A percentile compares a stretch with the other conserved stretches of the same genome.
Evolutionary conservation across 106 monocot species (phyloP).

Genomic region (Acorus gramineus): DNA sequence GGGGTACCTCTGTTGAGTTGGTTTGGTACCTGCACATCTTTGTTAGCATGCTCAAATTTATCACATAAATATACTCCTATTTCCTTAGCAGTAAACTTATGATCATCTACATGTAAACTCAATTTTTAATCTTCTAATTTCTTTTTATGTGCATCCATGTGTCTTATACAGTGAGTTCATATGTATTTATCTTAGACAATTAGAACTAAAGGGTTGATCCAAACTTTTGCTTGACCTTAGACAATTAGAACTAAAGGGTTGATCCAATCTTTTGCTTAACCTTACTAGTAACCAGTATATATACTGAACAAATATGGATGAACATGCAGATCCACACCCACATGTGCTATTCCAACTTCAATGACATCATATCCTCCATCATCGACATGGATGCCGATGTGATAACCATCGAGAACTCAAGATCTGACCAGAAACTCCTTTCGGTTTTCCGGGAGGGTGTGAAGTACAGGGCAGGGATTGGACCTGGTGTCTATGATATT

Average conservation of each 20-base stretch:
- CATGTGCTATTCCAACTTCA: conserved; percentile 89
- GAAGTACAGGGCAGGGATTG: conserved; percentile 44
- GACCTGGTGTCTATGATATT: conserved; percentile 57
- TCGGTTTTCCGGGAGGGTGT: conserved; percentile 59
- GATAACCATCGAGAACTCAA: conserved; percentile 80
- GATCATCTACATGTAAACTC: too few relatives aligned
- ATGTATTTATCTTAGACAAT: too few relatives aligned
- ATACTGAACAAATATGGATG: too few relatives aligned
- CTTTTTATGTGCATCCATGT: too few relatives aligned
- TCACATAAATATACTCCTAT: too few relatives aligned
- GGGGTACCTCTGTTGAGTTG: too few relatives aligned
- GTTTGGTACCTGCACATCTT: too few relatives aligned
- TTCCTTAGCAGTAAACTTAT: too few relatives aligned
- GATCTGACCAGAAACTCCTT: conserved; percentile 76
- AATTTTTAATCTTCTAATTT: too few relatives aligned
- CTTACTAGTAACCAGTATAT: not conserved
- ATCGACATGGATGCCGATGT: conserved; percentile 81
- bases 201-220: not conserved
- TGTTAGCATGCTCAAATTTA: too few relatives aligned
- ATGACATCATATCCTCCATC: conserved; percentile 78
- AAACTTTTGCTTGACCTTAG: not conserved
- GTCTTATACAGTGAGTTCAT: too few relatives aligned
- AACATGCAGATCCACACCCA: conserved; percentile 49
- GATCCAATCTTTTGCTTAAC: not conserved
- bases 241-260: too few relatives aligned